phyloP scores from a whole-genome alignment of 768 basidiomycete genomes.

The Neoboletus magnificus region DNA sequence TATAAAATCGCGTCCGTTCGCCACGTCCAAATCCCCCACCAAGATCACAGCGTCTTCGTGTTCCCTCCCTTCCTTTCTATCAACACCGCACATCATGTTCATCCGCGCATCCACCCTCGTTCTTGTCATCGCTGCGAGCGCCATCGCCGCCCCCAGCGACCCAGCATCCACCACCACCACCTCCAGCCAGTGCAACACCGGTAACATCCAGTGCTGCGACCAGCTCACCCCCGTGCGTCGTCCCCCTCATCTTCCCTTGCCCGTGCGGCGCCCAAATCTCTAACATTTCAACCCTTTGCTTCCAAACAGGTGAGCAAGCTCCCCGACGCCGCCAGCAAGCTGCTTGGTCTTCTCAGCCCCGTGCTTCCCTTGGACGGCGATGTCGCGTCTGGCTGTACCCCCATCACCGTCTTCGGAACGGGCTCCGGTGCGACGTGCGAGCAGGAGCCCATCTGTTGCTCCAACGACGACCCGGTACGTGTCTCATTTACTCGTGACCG shows the following conservation, averaged over 20 bases:
- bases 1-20: conserved; percentile 11
- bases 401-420: not conserved
- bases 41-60: not conserved
- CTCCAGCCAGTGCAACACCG: conserved; percentile 11
- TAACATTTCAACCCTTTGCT: not conserved
- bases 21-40: not conserved
- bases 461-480: not conserved
- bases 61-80: not conserved
- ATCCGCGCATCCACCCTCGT: conserved; percentile 6
- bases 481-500: too few species aligned
- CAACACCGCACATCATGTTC: conserved; percentile 10
- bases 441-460: conserved; percentile 11
- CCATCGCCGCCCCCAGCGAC: not conserved
- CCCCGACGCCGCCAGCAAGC: rapidly evolving
- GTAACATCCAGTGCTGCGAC: conserved; percentile 12
- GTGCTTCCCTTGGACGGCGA: not conserved
- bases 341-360: not conserved
- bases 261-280: not conserved
- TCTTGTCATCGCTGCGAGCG: conserved; percentile 10
- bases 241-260: too few species aligned
- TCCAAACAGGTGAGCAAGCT: not conserved
- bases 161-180: not conserved
- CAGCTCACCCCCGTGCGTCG: not conserved
- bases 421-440: not conserved
- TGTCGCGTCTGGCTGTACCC: not conserved